A percentile compares a stretch with the other conserved stretches of the same genome.
Conservation (phyloP, 176 grass and related monocot species). For the Aegilops bicornis region DNA sequence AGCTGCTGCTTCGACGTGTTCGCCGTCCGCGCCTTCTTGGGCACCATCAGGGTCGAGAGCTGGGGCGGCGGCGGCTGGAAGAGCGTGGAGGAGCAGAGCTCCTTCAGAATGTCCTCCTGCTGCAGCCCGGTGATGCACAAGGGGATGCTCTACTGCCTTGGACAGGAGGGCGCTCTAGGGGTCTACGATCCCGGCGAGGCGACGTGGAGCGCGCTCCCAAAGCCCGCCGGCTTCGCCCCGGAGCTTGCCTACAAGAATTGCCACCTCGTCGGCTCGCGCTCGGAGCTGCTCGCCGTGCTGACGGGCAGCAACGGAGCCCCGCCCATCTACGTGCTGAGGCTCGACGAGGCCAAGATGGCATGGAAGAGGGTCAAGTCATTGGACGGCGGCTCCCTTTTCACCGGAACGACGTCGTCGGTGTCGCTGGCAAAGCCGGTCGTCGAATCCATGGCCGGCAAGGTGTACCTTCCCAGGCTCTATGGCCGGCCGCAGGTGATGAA, state of each 20-base stretch:
- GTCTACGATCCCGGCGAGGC: background rate
- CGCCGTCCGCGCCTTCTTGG: background rate
- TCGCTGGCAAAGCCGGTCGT: background rate
- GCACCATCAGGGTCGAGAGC: background rate
- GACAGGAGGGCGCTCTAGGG: background rate
- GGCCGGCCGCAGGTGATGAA: background rate
- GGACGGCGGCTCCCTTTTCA: background rate
- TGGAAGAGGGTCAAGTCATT: slow-evolving; percentile 7
- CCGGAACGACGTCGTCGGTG: background rate
- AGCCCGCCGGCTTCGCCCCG: background rate
- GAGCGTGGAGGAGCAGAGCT: background rate
- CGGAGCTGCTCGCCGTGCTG: background rate
- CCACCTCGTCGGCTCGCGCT: background rate
- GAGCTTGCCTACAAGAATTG: background rate
- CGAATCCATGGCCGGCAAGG: background rate
- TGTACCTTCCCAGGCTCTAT: slow-evolving; percentile 7
- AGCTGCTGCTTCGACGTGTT: background rate
- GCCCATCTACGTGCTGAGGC: background rate
- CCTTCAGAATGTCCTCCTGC: background rate
- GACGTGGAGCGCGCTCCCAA: background rate
- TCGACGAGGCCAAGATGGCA: background rate
- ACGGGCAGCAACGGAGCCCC: background rate
- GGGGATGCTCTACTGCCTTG: background rate
- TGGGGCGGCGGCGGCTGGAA: background rate
- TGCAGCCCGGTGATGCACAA: slow-evolving; percentile 12